These are phyloP conservation scores for Periconia digitata DNA, from an alignment of 2,329 filamentous ascomycete genomes.

Conservation along the genomic window DNA sequence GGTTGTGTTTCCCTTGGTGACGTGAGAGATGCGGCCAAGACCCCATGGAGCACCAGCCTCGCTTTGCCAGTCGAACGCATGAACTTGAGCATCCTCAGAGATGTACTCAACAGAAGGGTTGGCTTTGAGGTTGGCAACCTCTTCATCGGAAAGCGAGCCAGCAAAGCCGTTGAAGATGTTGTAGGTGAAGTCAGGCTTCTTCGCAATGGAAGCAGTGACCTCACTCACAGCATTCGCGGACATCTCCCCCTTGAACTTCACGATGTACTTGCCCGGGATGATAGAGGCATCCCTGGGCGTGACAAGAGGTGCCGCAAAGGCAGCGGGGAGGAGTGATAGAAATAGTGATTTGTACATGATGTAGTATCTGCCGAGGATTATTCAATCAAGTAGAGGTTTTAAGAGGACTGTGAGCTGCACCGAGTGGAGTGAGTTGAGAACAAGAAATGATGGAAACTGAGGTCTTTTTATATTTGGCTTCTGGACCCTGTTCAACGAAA, in stretches of 20 bases:
- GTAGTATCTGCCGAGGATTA: conserved; percentile 3
- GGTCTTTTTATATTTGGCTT: conserved; percentile 15
- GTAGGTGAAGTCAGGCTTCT: conserved; percentile 32
- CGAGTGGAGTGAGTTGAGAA: conserved; percentile 11
- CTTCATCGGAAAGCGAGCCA: conserved; percentile 28
- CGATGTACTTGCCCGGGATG: conserved; percentile 47
- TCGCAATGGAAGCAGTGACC: conserved; percentile 20
- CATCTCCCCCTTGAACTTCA: conserved; percentile 45
- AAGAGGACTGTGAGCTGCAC: conserved; percentile 4
- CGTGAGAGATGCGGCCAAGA: conserved; percentile 42
- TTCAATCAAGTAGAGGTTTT: neutral
- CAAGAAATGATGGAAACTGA: neutral
- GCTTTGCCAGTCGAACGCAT: conserved; percentile 28
- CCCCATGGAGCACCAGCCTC: conserved; percentile 45
- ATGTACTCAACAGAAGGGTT: conserved; percentile 35
- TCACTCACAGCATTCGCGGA: conserved; percentile 18
- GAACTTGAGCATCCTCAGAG: conserved; percentile 36
- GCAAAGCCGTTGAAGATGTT: conserved; percentile 43
- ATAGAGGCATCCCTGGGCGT: conserved; percentile 27
- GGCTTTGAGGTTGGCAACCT: conserved; percentile 26
- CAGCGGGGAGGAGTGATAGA: conserved; percentile 38
- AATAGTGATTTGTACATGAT: conserved; percentile 38
- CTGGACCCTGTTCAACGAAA: conserved; percentile 4
- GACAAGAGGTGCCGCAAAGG: conserved; percentile 43
- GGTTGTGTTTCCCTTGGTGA: conserved; percentile 25